Percentiles rank a stretch among this genome's conserved stretches.
Evolutionary conservation across 345 rosid species (phyloP).

Genomic region (Dovyalis caffra): DNA sequence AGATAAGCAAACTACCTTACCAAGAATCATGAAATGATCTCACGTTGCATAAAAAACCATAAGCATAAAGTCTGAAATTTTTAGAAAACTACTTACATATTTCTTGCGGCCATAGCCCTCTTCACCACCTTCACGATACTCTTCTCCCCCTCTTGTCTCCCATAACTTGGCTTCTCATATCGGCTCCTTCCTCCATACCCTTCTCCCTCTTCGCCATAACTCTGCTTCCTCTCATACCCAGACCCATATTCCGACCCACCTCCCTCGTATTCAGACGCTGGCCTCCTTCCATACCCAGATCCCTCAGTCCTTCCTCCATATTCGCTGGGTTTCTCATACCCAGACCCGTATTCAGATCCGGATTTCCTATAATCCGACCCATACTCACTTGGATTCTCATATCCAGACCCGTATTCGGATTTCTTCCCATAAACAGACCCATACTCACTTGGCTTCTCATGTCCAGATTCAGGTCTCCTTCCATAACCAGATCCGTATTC

Average conservation of each 20-base stretch:
- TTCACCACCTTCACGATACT: conserved; percentile 46
- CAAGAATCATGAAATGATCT: neutral
- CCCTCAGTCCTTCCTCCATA: conserved; percentile 19
- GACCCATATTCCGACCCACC: conserved; percentile 11
- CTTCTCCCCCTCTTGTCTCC: no score
- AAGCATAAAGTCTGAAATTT: neutral
- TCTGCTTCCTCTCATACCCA: conserved; percentile 23
- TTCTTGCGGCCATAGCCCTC: conserved; percentile 80
- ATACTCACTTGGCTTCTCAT: conserved; percentile 11
- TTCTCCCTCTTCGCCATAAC: conserved; percentile 40
- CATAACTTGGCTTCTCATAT: conserved; percentile 36
- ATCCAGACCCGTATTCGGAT: conserved; percentile 30
- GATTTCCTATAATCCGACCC: conserved; percentile 30
- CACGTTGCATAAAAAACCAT: neutral
- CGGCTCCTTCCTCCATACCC: conserved; percentile 13
- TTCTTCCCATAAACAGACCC: conserved; percentile 30
- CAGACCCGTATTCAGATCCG: conserved; percentile 32
- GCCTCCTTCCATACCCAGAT: conserved; percentile 11
- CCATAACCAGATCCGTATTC: conserved; percentile 43
- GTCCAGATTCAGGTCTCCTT: conserved; percentile 23
- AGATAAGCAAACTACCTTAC: neutral
- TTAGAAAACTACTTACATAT: conserved; percentile 53
- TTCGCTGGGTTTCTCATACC: conserved; percentile 1
- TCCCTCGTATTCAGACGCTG: conserved; percentile 11
- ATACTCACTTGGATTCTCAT: conserved; percentile 21